Conservation (phyloP, 2,329 filamentous ascomycete genomes). For the Thielaviopsis musarum region DNA sequence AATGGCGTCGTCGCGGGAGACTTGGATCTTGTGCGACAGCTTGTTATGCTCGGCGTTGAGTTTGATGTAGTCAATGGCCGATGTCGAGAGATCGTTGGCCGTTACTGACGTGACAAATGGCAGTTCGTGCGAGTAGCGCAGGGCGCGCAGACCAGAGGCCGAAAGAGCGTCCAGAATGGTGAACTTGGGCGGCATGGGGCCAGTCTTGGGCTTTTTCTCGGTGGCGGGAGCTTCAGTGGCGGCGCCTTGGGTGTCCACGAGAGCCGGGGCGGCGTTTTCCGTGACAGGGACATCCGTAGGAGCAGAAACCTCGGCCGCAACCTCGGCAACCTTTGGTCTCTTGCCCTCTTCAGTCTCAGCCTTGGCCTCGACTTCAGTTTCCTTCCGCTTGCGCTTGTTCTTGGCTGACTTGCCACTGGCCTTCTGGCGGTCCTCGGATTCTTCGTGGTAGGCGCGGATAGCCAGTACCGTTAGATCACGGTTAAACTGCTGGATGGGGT, state of each 20-base stretch:
- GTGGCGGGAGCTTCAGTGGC: not conserved
- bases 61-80: conserved; percentile 64
- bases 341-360: conserved; percentile 26
- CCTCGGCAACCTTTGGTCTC: conserved; percentile 14
- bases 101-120: conserved; percentile 68
- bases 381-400: conserved; percentile 26
- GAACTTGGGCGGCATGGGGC: conserved; percentile 33
- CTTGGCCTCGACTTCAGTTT: conserved; percentile 24
- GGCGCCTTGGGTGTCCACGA: not conserved
- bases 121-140: conserved; percentile 84
- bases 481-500: conserved; percentile 98
- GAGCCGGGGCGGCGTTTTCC: not conserved
- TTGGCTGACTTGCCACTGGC: conserved; percentile 16
- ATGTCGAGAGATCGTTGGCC: conserved; percentile 72
- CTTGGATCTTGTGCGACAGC: conserved; percentile 50
- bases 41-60: conserved; percentile 74
- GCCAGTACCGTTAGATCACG: conserved; percentile 84
- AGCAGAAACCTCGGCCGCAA: not conserved
- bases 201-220: conserved; percentile 1
- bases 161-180: conserved; percentile 91
- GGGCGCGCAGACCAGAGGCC: conserved; percentile 75
- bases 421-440: conserved; percentile 31
- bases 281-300: not conserved
- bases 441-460: conserved; percentile 75
- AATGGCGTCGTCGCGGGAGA: conserved; percentile 68